A percentile compares a stretch with the other conserved stretches of the same genome.
Evolutionary conservation across 2,329 filamentous ascomycete species (phyloP).

Genomic region (Nannizzia gypsea): DNA sequence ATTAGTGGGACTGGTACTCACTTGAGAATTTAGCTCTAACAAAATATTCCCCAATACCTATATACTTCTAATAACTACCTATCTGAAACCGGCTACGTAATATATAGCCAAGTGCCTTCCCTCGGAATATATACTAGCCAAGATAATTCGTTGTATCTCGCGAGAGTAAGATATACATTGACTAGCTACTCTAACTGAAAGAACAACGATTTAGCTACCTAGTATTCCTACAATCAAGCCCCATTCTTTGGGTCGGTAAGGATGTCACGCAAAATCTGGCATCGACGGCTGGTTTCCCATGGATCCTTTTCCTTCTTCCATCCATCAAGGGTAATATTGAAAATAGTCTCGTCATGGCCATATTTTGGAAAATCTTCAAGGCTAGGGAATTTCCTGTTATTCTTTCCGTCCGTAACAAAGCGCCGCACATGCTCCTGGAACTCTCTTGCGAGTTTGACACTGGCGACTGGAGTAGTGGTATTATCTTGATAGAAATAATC

Average conservation of each 20-base stretch:
- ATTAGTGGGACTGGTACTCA: not conserved
- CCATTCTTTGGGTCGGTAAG: constrained; percentile 7
- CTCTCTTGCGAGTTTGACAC: constrained; percentile 5
- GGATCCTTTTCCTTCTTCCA: constrained; percentile 8
- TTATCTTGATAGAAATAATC: constrained; percentile 9
- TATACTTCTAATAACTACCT: too few species aligned
- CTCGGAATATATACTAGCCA: too few species aligned
- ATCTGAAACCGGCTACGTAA: too few species aligned
- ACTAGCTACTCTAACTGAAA: too few species aligned
- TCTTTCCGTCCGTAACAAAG: constrained; percentile 7
- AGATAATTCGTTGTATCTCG: too few species aligned
- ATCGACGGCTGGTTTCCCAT: constrained; percentile 6
- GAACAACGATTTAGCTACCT: too few species aligned
- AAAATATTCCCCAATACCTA: too few species aligned
- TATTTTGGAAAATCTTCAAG: constrained; percentile 8
- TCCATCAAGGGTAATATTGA: constrained; percentile 8
- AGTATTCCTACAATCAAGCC: not conserved
- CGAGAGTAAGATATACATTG: not conserved
- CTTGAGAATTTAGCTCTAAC: too few species aligned
- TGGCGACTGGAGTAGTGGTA: constrained; percentile 6
- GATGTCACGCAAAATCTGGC: constrained; percentile 6
- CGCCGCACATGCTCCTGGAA: constrained; percentile 11
- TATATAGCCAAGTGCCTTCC: too few species aligned
- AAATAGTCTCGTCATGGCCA: not conserved
- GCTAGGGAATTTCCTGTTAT: not conserved